Conservation (phyloP, 768 basidiomycete genomes). For the Piloderma croceum region DNA sequence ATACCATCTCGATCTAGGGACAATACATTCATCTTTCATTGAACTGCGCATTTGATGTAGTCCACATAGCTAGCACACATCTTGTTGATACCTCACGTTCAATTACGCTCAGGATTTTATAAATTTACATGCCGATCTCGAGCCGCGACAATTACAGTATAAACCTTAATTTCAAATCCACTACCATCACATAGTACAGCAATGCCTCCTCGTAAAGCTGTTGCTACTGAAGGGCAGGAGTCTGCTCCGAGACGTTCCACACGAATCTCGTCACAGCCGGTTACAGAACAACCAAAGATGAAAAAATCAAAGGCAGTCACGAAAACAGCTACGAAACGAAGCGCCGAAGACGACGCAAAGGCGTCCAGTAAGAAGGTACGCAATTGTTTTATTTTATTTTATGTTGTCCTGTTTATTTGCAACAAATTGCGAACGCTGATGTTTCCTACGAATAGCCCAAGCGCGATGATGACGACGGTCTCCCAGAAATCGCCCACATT, state of each 20-base stretch:
- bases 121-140: too few species aligned
- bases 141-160: too few species aligned
- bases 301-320: slow-evolving; percentile 15
- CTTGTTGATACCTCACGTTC: too few species aligned
- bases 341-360: slow-evolving; percentile 36
- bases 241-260: slow-evolving; percentile 51
- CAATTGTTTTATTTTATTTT: too few species aligned
- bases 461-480: slow-evolving; percentile 18
- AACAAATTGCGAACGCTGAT: slow-evolving; percentile 4
- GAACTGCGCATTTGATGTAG: too few species aligned
- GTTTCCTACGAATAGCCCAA: slow-evolving; percentile 12
- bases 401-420: neutral
- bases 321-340: slow-evolving; percentile 25
- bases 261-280: slow-evolving; percentile 47
- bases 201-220: slow-evolving; percentile 32
- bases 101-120: too few species aligned
- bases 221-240: slow-evolving; percentile 24
- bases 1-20: too few species aligned
- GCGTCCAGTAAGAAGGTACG: slow-evolving; percentile 30
- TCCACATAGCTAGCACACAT: too few species aligned
- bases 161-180: too few species aligned
- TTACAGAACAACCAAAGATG: slow-evolving; percentile 29
- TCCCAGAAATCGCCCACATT: slow-evolving; percentile 28
- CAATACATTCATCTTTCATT: too few species aligned
- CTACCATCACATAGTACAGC: too few species aligned